phyloP scores from a whole-genome alignment of 129 eudicot species.

The Solidago caesia region DNA sequence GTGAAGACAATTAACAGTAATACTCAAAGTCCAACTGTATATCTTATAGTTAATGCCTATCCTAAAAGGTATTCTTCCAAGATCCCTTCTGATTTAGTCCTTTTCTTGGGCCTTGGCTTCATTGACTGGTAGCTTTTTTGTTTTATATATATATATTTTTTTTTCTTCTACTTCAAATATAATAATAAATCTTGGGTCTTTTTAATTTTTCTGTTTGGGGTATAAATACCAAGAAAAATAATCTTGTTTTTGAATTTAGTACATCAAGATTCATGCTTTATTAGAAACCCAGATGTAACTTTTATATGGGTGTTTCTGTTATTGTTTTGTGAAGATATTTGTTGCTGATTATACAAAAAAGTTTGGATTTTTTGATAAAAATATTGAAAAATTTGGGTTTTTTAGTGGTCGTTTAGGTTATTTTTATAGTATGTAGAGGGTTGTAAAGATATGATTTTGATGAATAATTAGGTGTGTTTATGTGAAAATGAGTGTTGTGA shows the following conservation, averaged over 20 bases:
- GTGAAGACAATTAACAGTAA: conserved; percentile 48
- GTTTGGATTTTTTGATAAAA: conserved; percentile 8
- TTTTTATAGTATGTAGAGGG: conserved; percentile 17
- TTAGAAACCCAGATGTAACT: conserved; percentile 36
- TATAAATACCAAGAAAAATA: conserved; percentile 20
- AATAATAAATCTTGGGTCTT: not conserved
- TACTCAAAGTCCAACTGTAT: conserved; percentile 51
- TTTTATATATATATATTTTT: not conserved
- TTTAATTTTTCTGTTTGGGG: not conserved
- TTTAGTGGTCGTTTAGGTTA: conserved; percentile 22
- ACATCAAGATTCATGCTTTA: conserved; percentile 40
- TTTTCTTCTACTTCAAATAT: too few species aligned
- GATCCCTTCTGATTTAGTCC: conserved; percentile 95
- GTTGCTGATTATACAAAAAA: conserved; percentile 21
- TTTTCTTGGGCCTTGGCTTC: conserved; percentile 91
- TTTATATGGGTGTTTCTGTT: conserved; percentile 33
- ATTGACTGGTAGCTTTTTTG: conserved; percentile 65
- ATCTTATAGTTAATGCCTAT: conserved; percentile 73
- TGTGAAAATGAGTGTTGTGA: conserved; percentile 32
- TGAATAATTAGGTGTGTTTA: conserved; percentile 19
- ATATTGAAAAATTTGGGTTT: conserved; percentile 19
- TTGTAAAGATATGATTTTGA: conserved; percentile 32
- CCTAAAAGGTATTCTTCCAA: conserved; percentile 93
- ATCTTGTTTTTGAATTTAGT: conserved; percentile 38
- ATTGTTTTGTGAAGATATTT: conserved; percentile 12